Percentiles rank a stretch among this genome's conserved stretches.
Evolutionary conservation across 768 basidiomycete species (phyloP).

Genomic region (Suillus subluteus): DNA sequence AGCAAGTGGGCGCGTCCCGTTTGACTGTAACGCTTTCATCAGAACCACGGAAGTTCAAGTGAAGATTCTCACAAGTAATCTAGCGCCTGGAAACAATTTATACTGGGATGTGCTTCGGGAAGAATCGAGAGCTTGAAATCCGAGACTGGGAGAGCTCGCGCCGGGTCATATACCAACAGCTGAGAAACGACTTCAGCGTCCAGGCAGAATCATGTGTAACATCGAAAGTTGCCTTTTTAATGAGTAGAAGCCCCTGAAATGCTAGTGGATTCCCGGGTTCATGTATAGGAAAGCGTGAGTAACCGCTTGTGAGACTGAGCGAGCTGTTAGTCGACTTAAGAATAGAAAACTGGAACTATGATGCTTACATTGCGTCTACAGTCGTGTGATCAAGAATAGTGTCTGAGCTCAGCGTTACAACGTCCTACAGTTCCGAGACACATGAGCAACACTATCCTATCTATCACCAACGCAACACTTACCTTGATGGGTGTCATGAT

Average conservation of each 20-base stretch:
- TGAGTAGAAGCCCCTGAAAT: slow-evolving; percentile 81
- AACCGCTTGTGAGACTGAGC: slow-evolving; percentile 74
- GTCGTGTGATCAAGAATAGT: slow-evolving; percentile 76
- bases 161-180: slow-evolving; percentile 89
- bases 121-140: slow-evolving; percentile 79
- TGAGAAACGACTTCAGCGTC: slow-evolving; percentile 32
- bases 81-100: slow-evolving; percentile 93
- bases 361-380: slow-evolving; percentile 72
- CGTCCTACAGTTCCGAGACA: slow-evolving; percentile 54
- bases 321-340: slow-evolving; percentile 11
- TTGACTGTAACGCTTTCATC: slow-evolving; percentile 54
- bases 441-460: slow-evolving; percentile 23
- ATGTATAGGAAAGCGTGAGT: slow-evolving; percentile 92
- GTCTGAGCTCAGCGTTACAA: slow-evolving; percentile 78
- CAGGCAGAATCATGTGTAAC: slow-evolving; percentile 9
- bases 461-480: background rate
- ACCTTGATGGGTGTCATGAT: slow-evolving; percentile 87
- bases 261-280: slow-evolving; percentile 65
- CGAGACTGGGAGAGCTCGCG: slow-evolving; percentile 73
- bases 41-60: background rate
- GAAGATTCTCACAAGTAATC: slow-evolving; percentile 76
- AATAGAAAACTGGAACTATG: slow-evolving; percentile 1
- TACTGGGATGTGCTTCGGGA: slow-evolving; percentile 86
- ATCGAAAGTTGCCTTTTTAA: slow-evolving; percentile 67
- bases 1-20: slow-evolving; percentile 93